phyloP scores from a whole-genome alignment of 179 eudicot species.

The Silene coronaria region DNA sequence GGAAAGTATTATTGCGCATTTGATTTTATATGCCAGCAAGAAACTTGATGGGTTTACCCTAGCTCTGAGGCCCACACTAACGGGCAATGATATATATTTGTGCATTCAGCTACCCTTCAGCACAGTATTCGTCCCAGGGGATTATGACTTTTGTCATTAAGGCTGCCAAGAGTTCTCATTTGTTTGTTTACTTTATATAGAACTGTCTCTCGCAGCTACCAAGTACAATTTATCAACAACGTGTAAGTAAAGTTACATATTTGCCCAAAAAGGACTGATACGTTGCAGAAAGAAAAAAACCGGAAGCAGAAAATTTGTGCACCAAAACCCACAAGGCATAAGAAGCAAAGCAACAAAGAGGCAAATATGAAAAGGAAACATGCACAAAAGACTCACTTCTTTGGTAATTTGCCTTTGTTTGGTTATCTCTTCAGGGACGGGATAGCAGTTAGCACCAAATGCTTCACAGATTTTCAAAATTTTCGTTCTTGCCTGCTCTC shows the following conservation, averaged over 20 bases:
- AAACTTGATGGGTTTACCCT: not conserved
- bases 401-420: slow-evolving; percentile 74
- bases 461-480: slow-evolving; percentile 94
- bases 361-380: slow-evolving; percentile 11
- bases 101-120: not conserved
- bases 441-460: slow-evolving; percentile 89
- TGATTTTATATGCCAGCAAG: not conserved
- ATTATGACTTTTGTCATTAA: not conserved
- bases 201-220: not conserved
- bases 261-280: not conserved
- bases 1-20: not conserved
- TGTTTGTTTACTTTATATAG: not conserved
- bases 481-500: slow-evolving; percentile 92
- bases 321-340: not conserved
- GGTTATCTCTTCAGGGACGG: slow-evolving; percentile 75
- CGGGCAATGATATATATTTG: not conserved
- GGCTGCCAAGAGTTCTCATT: not conserved
- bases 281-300: not conserved
- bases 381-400: slow-evolving; percentile 52
- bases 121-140: not conserved
- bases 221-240: not conserved
- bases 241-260: not conserved
- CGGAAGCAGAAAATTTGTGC: slow-evolving; percentile 4
- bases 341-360: not conserved
- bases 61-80: not conserved